Conservation (phyloP, 805 yeast genomes). For the Wickerhamomyces chaumierensis region DNA sequence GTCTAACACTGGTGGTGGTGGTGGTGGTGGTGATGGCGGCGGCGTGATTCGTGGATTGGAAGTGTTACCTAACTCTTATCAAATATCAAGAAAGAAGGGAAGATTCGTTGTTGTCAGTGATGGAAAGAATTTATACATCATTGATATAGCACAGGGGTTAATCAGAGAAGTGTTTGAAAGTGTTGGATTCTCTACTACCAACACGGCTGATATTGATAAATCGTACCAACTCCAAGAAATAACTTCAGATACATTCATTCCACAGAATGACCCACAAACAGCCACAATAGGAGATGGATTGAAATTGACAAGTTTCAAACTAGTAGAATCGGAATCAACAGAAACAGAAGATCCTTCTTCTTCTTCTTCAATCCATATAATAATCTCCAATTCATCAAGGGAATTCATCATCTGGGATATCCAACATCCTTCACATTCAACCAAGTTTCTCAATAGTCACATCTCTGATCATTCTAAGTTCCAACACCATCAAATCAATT, state of each 20-base stretch:
- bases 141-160: constrained; percentile 61
- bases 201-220: too few species aligned
- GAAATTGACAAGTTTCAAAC: constrained; percentile 11
- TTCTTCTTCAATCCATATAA: constrained; percentile 11
- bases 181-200: constrained; percentile 13
- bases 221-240: too few species aligned
- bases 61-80: constrained; percentile 29
- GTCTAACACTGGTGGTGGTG: constrained; percentile 19
- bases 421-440: constrained; percentile 19
- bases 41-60: constrained; percentile 39
- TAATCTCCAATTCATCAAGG: constrained; percentile 7
- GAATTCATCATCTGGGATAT: constrained; percentile 28
- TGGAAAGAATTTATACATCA: constrained; percentile 56
- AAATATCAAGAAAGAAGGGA: constrained; percentile 23
- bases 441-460: constrained; percentile 14
- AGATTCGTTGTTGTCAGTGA: constrained; percentile 51
- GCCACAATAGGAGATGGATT: too few species aligned
- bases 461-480: background rate
- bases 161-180: constrained; percentile 35
- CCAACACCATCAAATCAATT: constrained; percentile 22
- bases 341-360: constrained; percentile 6
- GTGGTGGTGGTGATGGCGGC: too few species aligned
- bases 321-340: constrained; percentile 12
- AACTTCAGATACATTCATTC: too few species aligned
- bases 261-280: too few species aligned